These are phyloP conservation scores for Bjerkandera adusta DNA, from an alignment of 1,284 basidiomycete genomes.

Conservation along the genomic window DNA sequence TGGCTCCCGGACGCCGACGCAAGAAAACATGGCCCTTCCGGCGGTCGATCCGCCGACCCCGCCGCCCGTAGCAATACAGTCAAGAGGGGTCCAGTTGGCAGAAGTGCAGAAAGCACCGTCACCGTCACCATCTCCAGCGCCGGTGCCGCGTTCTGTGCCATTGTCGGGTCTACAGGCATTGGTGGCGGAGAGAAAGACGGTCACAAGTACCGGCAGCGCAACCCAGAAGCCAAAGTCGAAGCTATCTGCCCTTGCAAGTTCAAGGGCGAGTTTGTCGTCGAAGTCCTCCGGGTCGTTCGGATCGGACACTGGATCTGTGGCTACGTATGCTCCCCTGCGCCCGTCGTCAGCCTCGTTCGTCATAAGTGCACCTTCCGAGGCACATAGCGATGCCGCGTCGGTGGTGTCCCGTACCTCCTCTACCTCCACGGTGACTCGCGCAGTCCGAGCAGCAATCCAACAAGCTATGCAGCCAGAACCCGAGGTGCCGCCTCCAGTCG, in stretches of 20 bases:
- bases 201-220: constrained; percentile 10
- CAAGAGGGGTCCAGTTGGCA: no score
- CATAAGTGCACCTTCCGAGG: constrained; percentile 28
- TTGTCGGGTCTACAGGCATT: no score
- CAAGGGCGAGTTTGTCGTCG: constrained; percentile 36
- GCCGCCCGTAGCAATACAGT: no score
- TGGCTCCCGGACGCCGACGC: constrained; percentile 40
- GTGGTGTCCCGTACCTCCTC: constrained; percentile 53
- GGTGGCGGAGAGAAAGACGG: no score
- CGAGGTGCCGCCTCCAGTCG: constrained; percentile 20
- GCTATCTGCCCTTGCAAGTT: constrained; percentile 60
- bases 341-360: constrained; percentile 56
- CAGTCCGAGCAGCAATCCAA: no score
- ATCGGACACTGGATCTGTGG: constrained; percentile 53
- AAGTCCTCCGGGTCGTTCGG: constrained; percentile 30
- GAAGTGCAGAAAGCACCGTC: constrained; percentile 19
- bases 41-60: constrained; percentile 40
- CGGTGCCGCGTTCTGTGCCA: constrained; percentile 12
- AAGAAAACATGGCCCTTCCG: constrained; percentile 34
- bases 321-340: constrained; percentile 65
- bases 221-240: constrained; percentile 47
- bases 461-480: constrained; percentile 17
- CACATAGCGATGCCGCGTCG: constrained; percentile 35
- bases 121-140: constrained; percentile 18
- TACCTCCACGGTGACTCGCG: no score